Evolutionary conservation across 83 land plant species (phyloP), one percentile per base, ranked within the genome.

Genomic region (Larix sibirica): DNA sequence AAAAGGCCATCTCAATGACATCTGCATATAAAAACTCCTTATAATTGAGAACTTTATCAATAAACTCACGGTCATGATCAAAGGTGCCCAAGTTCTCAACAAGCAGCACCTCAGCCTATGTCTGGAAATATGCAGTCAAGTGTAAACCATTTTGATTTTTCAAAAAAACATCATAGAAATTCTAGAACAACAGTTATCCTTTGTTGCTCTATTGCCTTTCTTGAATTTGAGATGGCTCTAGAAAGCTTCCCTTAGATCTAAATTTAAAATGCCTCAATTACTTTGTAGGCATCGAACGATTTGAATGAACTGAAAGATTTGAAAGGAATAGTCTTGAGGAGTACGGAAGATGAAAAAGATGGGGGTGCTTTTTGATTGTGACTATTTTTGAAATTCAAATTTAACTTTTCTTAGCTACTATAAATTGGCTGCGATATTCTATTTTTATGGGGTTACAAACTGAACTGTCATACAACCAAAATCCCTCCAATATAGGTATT

Each of bases 11-110:
- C 6, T 93, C 92, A 60, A 93, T 85, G 2, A 93, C 93, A 50
- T 91, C 95, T 5, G 93, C 73, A n/a, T 92, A 75, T 23, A 91
- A 79, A 38, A 93, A 40, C 65, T 91, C 90, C 83, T 87, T 93
- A 86, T 89, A 93, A 69, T 91, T 86, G 33, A 93, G 85, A 68
- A 93, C 91, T 77, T 93, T 88, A 60, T 93, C 93, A 44, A 89
- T 93, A 75, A 93, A 93, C 81, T 85, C 84, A 40, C 87, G 89
- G 31, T 91, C 63, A 17, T 86, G 90, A 81, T 91, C 95, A 31
- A 81, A 82, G 24, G 85, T 77, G 38, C 91, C 90, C 47, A 93
- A 89, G 56, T 93, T 93, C 85, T 91, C 90, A 65, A 77, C 77
- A 40, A 93, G 83, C 79, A 89, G 88, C 47, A 82, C 71, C 81